These are phyloP conservation scores for Syncephalastrum racemosum DNA, from an alignment of 371 early-diverging fungal genomes.

Conservation along the genomic window DNA sequence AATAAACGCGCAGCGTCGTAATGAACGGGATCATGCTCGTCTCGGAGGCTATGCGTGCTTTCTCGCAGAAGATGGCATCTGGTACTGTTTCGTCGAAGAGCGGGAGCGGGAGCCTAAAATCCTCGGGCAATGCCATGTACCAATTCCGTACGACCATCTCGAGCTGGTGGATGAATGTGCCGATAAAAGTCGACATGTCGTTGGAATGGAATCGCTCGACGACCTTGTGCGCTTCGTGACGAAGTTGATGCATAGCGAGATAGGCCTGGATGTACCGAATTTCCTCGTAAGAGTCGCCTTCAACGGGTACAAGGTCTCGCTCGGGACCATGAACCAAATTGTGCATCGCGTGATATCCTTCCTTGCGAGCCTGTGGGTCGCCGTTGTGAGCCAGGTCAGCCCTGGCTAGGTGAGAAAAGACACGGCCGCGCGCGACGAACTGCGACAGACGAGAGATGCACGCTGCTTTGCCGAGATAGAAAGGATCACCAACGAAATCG, in stretches of 20 bases:
- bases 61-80: constrained; percentile 18
- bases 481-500: background rate
- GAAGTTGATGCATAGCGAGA: constrained; percentile 8
- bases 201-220: constrained; percentile 11
- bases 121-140: constrained; percentile 25
- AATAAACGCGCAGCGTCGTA: constrained; percentile 24
- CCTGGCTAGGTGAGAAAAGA: background rate
- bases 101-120: constrained; percentile 25
- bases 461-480: constrained; percentile 2
- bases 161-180: constrained; percentile 30
- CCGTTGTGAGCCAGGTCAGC: background rate
- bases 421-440: background rate
- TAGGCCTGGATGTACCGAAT: constrained; percentile 13
- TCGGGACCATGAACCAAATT: background rate
- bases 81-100: constrained; percentile 29
- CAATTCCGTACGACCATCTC: constrained; percentile 40
- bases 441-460: background rate
- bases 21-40: constrained; percentile 17
- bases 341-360: too few species aligned
- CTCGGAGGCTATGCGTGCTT: background rate
- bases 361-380: too few species aligned
- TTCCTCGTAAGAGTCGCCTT: constrained; percentile 23
- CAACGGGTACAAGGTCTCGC: background rate
- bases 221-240: constrained; percentile 13
- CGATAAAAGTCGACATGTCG: constrained; percentile 20